These are phyloP conservation scores for Suhomyces kunorum DNA, from an alignment of 1,139 yeast genomes.

Conservation along the genomic window DNA sequence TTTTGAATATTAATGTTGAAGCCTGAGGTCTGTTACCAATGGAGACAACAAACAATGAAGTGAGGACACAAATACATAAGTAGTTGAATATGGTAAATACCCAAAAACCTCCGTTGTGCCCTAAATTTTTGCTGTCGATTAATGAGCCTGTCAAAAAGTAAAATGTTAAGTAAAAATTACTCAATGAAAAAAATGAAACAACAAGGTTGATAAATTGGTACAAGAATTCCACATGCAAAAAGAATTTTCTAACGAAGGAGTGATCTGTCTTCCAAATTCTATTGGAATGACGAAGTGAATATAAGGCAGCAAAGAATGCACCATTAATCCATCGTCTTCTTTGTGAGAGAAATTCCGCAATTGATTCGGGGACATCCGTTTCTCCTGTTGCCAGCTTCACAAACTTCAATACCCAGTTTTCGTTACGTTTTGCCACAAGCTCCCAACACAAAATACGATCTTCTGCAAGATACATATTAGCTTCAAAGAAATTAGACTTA, in stretches of 20 bases:
- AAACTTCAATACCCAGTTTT: slow-evolving; percentile 90
- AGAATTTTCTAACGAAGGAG: slow-evolving; percentile 69
- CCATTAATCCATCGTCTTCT: slow-evolving; percentile 98
- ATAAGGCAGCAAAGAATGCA: slow-evolving; percentile 93
- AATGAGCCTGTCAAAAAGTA: slow-evolving; percentile 91
- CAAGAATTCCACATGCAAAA: slow-evolving; percentile 77
- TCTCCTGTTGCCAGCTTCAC: slow-evolving; percentile 95
- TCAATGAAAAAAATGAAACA: slow-evolving; percentile 86
- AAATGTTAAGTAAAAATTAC: slow-evolving; percentile 87
- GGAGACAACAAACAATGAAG: slow-evolving; percentile 84
- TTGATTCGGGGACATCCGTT: slow-evolving; percentile 92
- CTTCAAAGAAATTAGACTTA: slow-evolving; percentile 78
- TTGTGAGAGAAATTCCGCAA: slow-evolving; percentile 90
- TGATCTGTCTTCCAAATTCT: slow-evolving; percentile 90
- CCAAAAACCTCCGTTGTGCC: slow-evolving; percentile 72
- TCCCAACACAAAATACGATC: slow-evolving; percentile 98
- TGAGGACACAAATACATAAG: slow-evolving; percentile 73
- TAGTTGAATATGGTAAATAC: slow-evolving; percentile 84
- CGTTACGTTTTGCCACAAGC: slow-evolving; percentile 80
- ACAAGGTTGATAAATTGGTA: slow-evolving; percentile 76
- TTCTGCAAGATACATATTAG: slow-evolving; percentile 96
- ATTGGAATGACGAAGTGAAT: slow-evolving; percentile 74
- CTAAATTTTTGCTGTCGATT: slow-evolving; percentile 51
- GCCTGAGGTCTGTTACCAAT: slow-evolving; percentile 98
- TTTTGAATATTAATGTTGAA: slow-evolving; percentile 64